These are phyloP conservation scores for Fusarium tjaetaba DNA, from an alignment of 2,329 filamentous ascomycete species.

Conservation along the genomic window DNA sequence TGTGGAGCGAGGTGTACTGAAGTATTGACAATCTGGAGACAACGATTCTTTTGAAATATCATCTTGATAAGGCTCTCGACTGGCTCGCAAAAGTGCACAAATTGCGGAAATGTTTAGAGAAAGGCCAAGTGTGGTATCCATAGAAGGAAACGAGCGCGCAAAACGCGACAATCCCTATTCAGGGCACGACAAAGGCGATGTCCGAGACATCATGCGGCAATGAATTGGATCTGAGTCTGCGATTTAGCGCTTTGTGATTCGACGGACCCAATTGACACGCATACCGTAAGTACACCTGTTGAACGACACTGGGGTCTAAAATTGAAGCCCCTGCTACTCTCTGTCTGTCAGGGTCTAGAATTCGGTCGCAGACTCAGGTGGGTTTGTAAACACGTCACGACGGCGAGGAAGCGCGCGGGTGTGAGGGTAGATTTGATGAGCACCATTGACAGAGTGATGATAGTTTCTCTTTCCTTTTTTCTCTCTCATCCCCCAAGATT, in stretches of 20 bases:
- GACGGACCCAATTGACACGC: constrained; percentile 27
- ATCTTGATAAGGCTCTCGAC: constrained; percentile 16
- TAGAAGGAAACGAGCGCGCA: constrained; percentile 4
- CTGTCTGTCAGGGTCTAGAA: constrained; percentile 26
- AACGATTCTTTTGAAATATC: constrained; percentile 8
- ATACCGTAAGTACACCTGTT: constrained; percentile 6
- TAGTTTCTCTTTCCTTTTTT: not conserved
- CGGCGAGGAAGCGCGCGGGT: constrained; percentile 24
- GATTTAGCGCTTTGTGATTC: constrained; percentile 19
- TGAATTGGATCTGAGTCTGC: constrained; percentile 13
- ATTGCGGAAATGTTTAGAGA: not conserved
- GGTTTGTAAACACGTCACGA: constrained; percentile 40
- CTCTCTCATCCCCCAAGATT: not conserved
- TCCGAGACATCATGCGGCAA: constrained; percentile 5
- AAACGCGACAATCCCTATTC: not conserved
- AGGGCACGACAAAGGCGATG: not conserved
- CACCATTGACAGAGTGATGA: constrained; percentile 19
- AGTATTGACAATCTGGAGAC: constrained; percentile 1
- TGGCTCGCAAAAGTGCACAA: not conserved
- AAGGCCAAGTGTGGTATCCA: not conserved
- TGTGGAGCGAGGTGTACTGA: constrained; percentile 21
- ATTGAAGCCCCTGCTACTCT: constrained; percentile 5
- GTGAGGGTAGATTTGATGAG: constrained; percentile 7
- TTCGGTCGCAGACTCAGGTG: constrained; percentile 37
- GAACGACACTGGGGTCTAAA: constrained; percentile 10